Percentiles rank a stretch among this genome's conserved stretches.
Conservation (phyloP, 371 early-diverging fungal genomes). For the Quaeritorhiza haematococci region DNA sequence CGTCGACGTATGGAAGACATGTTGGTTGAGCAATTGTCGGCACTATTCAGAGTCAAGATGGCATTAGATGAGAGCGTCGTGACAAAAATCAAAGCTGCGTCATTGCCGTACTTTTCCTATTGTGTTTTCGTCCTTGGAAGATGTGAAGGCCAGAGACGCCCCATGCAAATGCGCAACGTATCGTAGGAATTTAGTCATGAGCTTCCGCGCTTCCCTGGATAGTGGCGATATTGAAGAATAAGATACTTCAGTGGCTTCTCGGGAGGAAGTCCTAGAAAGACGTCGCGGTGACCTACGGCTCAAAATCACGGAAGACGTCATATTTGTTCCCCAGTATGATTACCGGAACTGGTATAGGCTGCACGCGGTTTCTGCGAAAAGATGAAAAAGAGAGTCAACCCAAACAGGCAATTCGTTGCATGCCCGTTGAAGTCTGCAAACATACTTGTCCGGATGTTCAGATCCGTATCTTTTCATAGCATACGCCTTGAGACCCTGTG, state of each 20-base stretch:
- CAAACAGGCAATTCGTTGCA: neutral
- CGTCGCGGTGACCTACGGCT: conserved; percentile 30
- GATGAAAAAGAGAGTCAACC: neutral
- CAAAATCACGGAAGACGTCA: conserved; percentile 36
- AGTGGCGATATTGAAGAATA: neutral
- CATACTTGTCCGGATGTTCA: conserved; percentile 38
- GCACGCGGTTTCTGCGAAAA: conserved; percentile 20
- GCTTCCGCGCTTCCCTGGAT: conserved; percentile 32
- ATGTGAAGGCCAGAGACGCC: conserved; percentile 34
- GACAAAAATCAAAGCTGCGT: neutral
- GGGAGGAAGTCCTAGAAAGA: neutral
- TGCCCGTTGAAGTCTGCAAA: neutral
- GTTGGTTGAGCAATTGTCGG: conserved; percentile 27
- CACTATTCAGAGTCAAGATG: conserved; percentile 10
- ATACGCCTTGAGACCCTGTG: conserved; percentile 29
- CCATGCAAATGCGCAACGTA: conserved; percentile 41
- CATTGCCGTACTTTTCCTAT: conserved; percentile 17
- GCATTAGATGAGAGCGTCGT: neutral
- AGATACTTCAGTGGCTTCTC: neutral
- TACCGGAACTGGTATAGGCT: conserved; percentile 30
- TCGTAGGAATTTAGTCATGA: conserved; percentile 31
- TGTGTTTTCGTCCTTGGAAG: conserved; percentile 29
- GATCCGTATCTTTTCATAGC: conserved; percentile 34
- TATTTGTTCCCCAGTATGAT: conserved; percentile 40
- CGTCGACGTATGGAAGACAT: conserved; percentile 30